These are phyloP conservation scores for Thecaphora frezii DNA, from an alignment of 1,284 basidiomycete species.

Conservation along the genomic window DNA sequence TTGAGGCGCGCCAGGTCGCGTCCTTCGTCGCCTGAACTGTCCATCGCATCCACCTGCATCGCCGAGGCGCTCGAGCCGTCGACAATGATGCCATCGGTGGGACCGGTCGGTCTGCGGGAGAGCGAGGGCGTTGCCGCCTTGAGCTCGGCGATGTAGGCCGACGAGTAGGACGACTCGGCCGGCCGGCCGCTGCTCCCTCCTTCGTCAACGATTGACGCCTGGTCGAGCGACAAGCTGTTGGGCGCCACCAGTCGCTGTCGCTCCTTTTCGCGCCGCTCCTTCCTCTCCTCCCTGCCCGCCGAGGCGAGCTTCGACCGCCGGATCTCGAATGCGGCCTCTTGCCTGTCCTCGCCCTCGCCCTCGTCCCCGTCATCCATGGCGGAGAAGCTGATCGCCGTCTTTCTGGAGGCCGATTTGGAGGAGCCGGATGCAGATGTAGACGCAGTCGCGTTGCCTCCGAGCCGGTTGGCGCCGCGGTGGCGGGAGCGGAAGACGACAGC, in stretches of 20 bases:
- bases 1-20: constrained; percentile 14
- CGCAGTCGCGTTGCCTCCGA: not conserved
- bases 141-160: constrained; percentile 24
- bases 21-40: constrained; percentile 3
- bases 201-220: not conserved
- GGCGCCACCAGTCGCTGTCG: constrained; percentile 12
- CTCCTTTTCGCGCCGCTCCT: constrained; percentile 3
- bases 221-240: not conserved
- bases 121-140: constrained; percentile 19
- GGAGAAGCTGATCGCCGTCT: not conserved
- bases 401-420: not conserved
- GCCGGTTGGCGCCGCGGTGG: not conserved
- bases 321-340: constrained; percentile 12
- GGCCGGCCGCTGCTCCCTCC: not conserved
- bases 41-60: not conserved
- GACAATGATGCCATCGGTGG: not conserved
- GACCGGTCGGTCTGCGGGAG: constrained; percentile 11
- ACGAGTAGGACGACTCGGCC: constrained; percentile 13
- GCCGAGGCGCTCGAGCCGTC: no score
- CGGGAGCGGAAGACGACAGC: not conserved
- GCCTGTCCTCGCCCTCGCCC: constrained; percentile 4
- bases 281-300: not conserved
- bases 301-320: constrained; percentile 14
- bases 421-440: not conserved
- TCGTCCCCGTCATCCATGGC: not conserved